Base-by-base conservation (phyloP, 2,329 filamentous ascomycete genomes). In the Macrophomina tecta region DNA sequence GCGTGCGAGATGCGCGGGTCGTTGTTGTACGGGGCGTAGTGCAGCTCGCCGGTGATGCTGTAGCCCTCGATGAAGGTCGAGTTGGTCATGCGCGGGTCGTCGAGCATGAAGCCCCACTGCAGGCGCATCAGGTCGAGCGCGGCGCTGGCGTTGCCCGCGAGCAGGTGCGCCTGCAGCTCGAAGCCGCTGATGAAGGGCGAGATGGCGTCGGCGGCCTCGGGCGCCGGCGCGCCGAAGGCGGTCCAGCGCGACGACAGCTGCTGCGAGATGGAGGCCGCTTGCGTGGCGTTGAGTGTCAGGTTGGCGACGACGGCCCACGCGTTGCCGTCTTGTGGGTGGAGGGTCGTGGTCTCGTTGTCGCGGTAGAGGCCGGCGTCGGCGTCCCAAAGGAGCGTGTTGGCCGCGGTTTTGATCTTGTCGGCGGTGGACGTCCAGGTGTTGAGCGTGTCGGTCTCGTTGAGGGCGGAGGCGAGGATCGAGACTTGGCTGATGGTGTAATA, bases 51-150 rank as follows among this genome's bases (percentile, higher is more conserved):
- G 68, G 89, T 82, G 0, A 73, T 74, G 1, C 86, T 78, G 67
- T 88, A 89, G 0, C 87, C 87, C 73, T 89, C 87, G 34, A 88
- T 82, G 30, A 86, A 82, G 0, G 87, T 89, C 49, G 82, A 85
- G 66, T 83, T 79, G 0, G 87, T 88, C 23, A 86, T 86, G 69
- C 86, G 84, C 1, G 83, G 81, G 67, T 88, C 82, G 67, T 83
- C 79, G 16, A 87, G 76, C 70, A 89, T 89, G 85, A 85, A 88
- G 9, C 87, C 87, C 87, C 87, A 89, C 62, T 80, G 81, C 11
- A 78, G 77, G 4, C 86, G 83, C 38, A 89, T 84, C 16, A 89
- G 80, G 8, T 85, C 79, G 0, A 90, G 76, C 0, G 87, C 86
- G 32, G 86, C 83, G 8, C 77, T 73, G 0, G 86, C 73, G 67